Conservation (phyloP, 768 basidiomycete species). For the Pleurotus giganteus region DNA sequence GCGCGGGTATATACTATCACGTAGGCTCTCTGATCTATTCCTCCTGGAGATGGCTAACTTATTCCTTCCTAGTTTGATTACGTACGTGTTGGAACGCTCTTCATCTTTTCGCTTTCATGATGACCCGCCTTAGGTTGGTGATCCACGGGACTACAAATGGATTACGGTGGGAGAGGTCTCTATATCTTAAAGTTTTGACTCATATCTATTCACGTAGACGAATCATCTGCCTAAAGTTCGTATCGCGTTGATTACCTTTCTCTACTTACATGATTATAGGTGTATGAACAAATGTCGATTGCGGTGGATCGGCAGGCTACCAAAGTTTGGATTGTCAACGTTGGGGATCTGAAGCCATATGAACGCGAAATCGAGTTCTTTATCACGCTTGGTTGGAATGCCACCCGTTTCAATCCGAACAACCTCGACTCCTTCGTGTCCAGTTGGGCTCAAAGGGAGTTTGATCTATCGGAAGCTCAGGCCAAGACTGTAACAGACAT, state of each 20-base stretch:
- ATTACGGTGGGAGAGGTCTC: slow-evolving; percentile 41
- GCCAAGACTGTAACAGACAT: slow-evolving; percentile 47
- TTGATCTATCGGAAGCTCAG: slow-evolving; percentile 40
- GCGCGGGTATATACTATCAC: slow-evolving; percentile 72
- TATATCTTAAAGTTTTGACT: neutral
- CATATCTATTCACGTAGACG: slow-evolving; percentile 29
- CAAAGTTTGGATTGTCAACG: slow-evolving; percentile 69
- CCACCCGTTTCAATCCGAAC: slow-evolving; percentile 49
- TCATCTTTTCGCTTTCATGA: neutral
- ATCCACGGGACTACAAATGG: slow-evolving; percentile 71
- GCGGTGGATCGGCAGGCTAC: slow-evolving; percentile 58
- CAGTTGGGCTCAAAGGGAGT: slow-evolving; percentile 65
- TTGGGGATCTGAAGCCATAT: slow-evolving; percentile 74
- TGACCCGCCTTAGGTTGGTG: slow-evolving; percentile 47
- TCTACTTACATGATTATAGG: slow-evolving; percentile 24
- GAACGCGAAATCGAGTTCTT: slow-evolving; percentile 73
- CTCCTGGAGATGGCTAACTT: slow-evolving; percentile 5
- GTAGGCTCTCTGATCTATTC: slow-evolving; percentile 26
- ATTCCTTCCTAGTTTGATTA: slow-evolving; percentile 40
- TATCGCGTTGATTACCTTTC: neutral
- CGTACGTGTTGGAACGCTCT: slow-evolving; percentile 24
- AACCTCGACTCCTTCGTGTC: slow-evolving; percentile 53
- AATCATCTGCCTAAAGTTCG: slow-evolving; percentile 50
- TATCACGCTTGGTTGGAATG: slow-evolving; percentile 60
- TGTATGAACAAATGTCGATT: slow-evolving; percentile 69